A percentile compares a stretch with the other conserved stretches of the same genome.
phyloP scores from a whole-genome alignment of 371 early-diverging fungal species.

The Rhizomucor pusillus region DNA sequence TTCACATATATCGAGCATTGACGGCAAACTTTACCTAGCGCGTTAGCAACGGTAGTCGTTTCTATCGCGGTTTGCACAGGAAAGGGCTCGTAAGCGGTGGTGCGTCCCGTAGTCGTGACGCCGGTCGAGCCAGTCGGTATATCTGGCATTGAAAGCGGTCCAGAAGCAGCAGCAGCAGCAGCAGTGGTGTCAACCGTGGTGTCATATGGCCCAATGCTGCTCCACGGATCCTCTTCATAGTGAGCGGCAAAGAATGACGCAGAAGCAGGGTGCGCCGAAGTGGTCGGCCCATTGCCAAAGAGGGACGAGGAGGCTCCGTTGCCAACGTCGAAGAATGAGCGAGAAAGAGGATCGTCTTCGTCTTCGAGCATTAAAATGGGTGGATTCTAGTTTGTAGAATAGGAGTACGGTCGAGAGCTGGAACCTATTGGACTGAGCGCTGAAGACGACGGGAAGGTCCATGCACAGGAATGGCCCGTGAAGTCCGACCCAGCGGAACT shows the following conservation, averaged over 20 bases:
- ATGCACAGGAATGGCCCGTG: too few species aligned
- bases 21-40: neutral
- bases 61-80: neutral
- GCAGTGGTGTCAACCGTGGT: slow-evolving; percentile 6
- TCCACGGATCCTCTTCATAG: slow-evolving; percentile 20
- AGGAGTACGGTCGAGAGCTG: too few species aligned
- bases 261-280: slow-evolving; percentile 1
- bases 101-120: neutral
- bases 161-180: neutral
- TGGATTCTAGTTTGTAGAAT: too few species aligned
- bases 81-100: neutral
- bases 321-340: slow-evolving; percentile 10
- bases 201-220: slow-evolving; percentile 11
- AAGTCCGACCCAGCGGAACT: too few species aligned
- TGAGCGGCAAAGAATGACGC: slow-evolving; percentile 15
- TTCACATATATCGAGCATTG: neutral
- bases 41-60: neutral
- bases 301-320: slow-evolving; percentile 4
- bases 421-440: too few species aligned
- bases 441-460: too few species aligned
- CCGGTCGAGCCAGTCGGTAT: too few species aligned
- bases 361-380: slow-evolving; percentile 14
- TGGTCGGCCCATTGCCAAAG: slow-evolving; percentile 4
- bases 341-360: slow-evolving; percentile 18
- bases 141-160: neutral